Base-by-base conservation (phyloP, 2,329 filamentous ascomycete genomes). In the Colletotrichum cuscutae region DNA sequence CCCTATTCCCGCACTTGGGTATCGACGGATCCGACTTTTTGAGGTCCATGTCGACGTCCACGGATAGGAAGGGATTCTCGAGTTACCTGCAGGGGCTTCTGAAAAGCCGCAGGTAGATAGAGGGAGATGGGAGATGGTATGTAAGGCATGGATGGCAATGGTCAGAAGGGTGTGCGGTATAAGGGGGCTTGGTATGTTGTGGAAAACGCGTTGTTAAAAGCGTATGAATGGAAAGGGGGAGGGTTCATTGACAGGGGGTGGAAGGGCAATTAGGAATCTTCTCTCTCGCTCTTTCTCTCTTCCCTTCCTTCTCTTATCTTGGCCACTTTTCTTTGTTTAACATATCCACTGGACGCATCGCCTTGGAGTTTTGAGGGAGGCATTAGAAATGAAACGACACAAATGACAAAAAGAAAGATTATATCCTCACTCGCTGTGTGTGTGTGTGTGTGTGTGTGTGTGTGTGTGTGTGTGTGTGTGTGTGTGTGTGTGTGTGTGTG, bases 1-100 rank as follows among this genome's bases (percentile, higher is more conserved):
- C 86, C 2, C 88, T 95, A 70, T 90, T 95, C 76, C 87, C 90
- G 0, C 87, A 85, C 58, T 85, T 95, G 76, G 92, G 92, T 0
- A 87, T 92, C 28, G 88, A 90, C 67, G 90, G 89, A 9, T 85
- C 85, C 26, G 89, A 89, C 67, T 92, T 91, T 77, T 80, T 93
- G 74, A 85, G 86, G 74, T 85, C 84, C 53, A 83, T 93, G 82
- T 90, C 89, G 1, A 90, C 88, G 24, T 86, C 87, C 12, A 85
- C 84, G 19, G 90, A 92, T 76, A 88, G 87, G 75, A 92, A 91
- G 76, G 84, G 84, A 0, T 90, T 94, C 71, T 87, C 91, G 22
- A 86, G 87, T 54, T 95, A 94, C 77, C 83, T 95, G 58, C 86
- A 89, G 75, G 85, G 84, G 12, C 84, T 93, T 54, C 77, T 91